Evolutionary conservation across 495 filamentous ascomycete genomes (phyloP).

Genomic region (Xylaria cubensis): DNA sequence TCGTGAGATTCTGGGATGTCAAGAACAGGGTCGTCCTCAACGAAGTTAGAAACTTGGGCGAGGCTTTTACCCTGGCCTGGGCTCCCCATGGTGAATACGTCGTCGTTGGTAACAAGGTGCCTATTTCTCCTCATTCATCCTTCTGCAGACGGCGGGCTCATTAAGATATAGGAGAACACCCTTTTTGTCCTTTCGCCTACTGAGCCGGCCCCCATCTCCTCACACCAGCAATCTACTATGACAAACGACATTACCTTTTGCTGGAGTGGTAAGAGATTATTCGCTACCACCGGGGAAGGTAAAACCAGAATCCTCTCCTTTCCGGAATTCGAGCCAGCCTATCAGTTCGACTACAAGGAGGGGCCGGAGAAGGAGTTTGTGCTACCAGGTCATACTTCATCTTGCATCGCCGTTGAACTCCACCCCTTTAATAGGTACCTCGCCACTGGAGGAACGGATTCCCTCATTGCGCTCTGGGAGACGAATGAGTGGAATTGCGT

Average conservation of each 20-base stretch:
- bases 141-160: slow-evolving; percentile 21
- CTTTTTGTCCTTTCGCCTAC: slow-evolving; percentile 68
- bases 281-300: slow-evolving; percentile 84
- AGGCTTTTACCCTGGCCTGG: slow-evolving; percentile 86
- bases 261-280: slow-evolving; percentile 72
- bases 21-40: slow-evolving; percentile 79
- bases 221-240: slow-evolving; percentile 73
- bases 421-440: slow-evolving; percentile 81
- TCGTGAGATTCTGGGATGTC: slow-evolving; percentile 92
- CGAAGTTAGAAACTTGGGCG: slow-evolving; percentile 79
- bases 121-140: neutral
- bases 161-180: slow-evolving; percentile 65
- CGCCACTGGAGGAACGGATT: slow-evolving; percentile 88
- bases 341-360: slow-evolving; percentile 48
- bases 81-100: slow-evolving; percentile 82
- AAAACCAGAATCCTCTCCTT: slow-evolving; percentile 81
- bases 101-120: slow-evolving; percentile 84
- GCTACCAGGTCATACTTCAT: slow-evolving; percentile 82
- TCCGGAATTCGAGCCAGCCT: slow-evolving; percentile 61
- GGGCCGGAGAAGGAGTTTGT: slow-evolving; percentile 58
- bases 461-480: slow-evolving; percentile 89
- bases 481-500: slow-evolving; percentile 90
- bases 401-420: slow-evolving; percentile 73
- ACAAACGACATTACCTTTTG: slow-evolving; percentile 87
- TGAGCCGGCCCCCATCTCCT: slow-evolving; percentile 58